phyloP scores from a whole-genome alignment of 768 basidiomycete species.

The Boletus edulis region DNA sequence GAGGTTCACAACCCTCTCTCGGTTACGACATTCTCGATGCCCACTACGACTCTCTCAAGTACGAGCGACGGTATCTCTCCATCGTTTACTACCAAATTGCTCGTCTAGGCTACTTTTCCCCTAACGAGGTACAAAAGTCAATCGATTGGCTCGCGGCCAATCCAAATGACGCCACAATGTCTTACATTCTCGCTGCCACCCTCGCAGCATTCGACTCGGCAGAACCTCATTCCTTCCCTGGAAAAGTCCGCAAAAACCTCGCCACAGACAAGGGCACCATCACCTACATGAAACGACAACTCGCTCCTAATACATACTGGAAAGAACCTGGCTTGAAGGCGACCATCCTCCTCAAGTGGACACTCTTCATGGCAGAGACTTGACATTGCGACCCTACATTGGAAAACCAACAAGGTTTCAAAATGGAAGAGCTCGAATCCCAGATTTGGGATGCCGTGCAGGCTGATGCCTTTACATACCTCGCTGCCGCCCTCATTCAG shows the following conservation, averaged over 20 bases:
- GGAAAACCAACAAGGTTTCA: constrained; percentile 63
- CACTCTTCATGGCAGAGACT: constrained; percentile 76
- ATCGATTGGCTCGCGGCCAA: constrained; percentile 68
- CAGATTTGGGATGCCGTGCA: constrained; percentile 84
- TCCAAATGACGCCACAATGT: constrained; percentile 65
- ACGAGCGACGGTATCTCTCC: constrained; percentile 68
- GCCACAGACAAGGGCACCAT: constrained; percentile 47
- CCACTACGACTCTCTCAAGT: constrained; percentile 69
- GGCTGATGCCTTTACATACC: constrained; percentile 75
- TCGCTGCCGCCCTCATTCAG: constrained; percentile 55
- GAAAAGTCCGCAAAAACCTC: constrained; percentile 45
- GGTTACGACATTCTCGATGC: constrained; percentile 67
- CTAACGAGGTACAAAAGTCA: constrained; percentile 57
- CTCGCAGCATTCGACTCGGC: constrained; percentile 67
- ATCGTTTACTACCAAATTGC: constrained; percentile 61
- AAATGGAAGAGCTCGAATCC: constrained; percentile 75
- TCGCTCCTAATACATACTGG: constrained; percentile 57
- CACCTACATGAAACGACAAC: constrained; percentile 56
- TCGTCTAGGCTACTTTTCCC: constrained; percentile 57
- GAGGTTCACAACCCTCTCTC: constrained; percentile 46
- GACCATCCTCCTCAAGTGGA: constrained; percentile 80
- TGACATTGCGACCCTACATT: constrained; percentile 63
- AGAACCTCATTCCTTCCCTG: constrained; percentile 48
- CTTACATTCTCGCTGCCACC: constrained; percentile 64
- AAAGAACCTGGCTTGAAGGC: constrained; percentile 70